Evolutionary conservation across 2,329 filamentous ascomycete genomes (phyloP), one percentile per base, ranked within the genome.

Genomic region (Clarireedia hainanense): DNA sequence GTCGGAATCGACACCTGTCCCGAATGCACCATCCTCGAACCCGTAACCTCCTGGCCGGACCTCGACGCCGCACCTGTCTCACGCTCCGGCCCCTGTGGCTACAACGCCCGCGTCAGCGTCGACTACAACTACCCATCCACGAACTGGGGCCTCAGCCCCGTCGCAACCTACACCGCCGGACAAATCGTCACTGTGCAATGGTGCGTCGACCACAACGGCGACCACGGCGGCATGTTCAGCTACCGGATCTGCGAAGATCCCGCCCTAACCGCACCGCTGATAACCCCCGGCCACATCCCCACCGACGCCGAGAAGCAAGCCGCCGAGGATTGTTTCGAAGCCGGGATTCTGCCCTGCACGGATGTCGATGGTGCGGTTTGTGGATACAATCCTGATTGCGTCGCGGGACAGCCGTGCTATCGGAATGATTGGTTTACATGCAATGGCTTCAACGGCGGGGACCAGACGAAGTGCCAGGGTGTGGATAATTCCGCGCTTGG

Each of bases 391-490:
- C 70, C 75, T 0, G 77, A 80, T 60, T 80, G 77, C 60, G 58
- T 64, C 0, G 53, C 65, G 15, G 76, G 65, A 0, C 67, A 77
- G 61, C 60, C 72, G 0, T 80, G 77, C 63, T 74, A 69, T 55
- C 69, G 75, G 3, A 78, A 80, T 53, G 75, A 79, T 64, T 80
- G 78, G 78, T 80, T 79, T 60, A 80, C 77, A 0, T 80, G 78
- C 69, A 73, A 77, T 49, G 70, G 68, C 1, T 77, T 75, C 59
- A 61, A 71, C n/a, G 63, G 61, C 6, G 64, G 76, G 79, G 27
- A 30, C 7, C 27, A 30, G 27, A 58, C 48, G 2, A 12, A 37
- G n/a, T 40, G 48, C 17, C 48, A 40, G 17, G 48, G 36, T 0
- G 34, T 40, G 0, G 34, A 50, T 40, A 5, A 17, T 6, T 14